A percentile compares a stretch with the other conserved stretches of the same genome.
phyloP scores from a whole-genome alignment of 2,329 filamentous ascomycete species.

The Diaporthe vexans region DNA sequence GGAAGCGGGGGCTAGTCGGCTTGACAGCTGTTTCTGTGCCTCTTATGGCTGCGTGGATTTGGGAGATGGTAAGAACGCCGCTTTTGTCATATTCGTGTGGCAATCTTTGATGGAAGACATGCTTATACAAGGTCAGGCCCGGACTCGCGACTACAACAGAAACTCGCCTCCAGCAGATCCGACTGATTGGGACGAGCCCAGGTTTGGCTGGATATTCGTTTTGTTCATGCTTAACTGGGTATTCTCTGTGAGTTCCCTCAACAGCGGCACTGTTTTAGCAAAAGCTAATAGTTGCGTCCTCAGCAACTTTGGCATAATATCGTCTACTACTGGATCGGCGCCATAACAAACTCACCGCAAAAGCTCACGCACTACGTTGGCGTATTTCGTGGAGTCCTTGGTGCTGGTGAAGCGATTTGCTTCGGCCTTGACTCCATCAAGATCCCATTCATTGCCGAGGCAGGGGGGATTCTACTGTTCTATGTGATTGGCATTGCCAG shows the following conservation, averaged over 20 bases:
- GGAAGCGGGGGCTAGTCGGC: constrained; percentile 44
- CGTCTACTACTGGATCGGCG: constrained; percentile 49
- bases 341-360: constrained; percentile 47
- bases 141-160: constrained; percentile 2
- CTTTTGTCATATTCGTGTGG: too few species aligned
- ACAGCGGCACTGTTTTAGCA: not conserved
- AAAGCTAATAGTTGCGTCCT: not conserved
- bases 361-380: constrained; percentile 45
- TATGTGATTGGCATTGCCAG: constrained; percentile 8
- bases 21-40: constrained; percentile 46
- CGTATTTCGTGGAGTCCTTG: constrained; percentile 48
- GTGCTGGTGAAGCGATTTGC: constrained; percentile 48
- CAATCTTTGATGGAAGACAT: not conserved
- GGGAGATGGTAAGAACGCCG: constrained; percentile 44
- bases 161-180: not conserved
- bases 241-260: not conserved
- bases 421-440: constrained; percentile 48
- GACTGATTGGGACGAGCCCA: constrained; percentile 15
- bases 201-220: constrained; percentile 22
- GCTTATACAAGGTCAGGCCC: not conserved
- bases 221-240: constrained; percentile 25
- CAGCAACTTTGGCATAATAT: constrained; percentile 49
- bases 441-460: constrained; percentile 45
- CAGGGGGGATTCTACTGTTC: constrained; percentile 19
- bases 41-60: constrained; percentile 48